Evolutionary conservation across 495 filamentous ascomycete species (phyloP), one percentile per base, ranked within the genome.

Genomic region (Tuber magnatum): DNA sequence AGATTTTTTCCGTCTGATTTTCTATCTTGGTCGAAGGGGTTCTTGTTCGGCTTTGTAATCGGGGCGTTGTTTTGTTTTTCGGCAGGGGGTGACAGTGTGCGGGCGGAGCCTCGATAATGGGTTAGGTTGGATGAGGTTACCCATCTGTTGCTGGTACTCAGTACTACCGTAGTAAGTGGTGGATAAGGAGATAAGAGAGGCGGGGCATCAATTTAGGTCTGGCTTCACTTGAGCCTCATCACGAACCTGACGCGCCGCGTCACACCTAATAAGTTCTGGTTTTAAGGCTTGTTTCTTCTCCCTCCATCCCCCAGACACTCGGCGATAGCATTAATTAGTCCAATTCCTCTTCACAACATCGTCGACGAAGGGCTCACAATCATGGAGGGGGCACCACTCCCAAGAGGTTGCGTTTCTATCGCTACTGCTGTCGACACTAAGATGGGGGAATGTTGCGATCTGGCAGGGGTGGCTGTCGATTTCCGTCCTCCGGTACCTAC

Each of bases 401-500:
- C 56, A 16, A 65, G 35, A 14, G 56, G 56, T 32, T 65, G 56
- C 32, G 56, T 65, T 35, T 32, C 56, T 65, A 65, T 65, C 10
- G 56, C 56, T 35, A 65, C n/a, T 35, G 56, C 56, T 18, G 56
- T 65, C 56, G 56, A 65, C 28, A 32, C 14, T 32, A 65, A 2
- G 28, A 18, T 65, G 32, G 56, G 56, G 7, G 56, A 35, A 65
- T 65, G 1, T 40, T 48, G 74, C 76, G 73, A 79, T 71, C 65
- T 79, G 10, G 48, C 72, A 1, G 77, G 77, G 39, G 77, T 79
- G 38, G 43, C 75, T 51, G 73, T 35, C 16, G 77, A 79, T 51
- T 73, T 72, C 69, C 76, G 69, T 41, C 76, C 70, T 46, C 77
- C 77, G 70, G 74, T 72, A 38, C 28, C 77, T 46, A 48, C 77